phyloP scores from a whole-genome alignment of 345 rosid genomes.

The Salix exigua region DNA sequence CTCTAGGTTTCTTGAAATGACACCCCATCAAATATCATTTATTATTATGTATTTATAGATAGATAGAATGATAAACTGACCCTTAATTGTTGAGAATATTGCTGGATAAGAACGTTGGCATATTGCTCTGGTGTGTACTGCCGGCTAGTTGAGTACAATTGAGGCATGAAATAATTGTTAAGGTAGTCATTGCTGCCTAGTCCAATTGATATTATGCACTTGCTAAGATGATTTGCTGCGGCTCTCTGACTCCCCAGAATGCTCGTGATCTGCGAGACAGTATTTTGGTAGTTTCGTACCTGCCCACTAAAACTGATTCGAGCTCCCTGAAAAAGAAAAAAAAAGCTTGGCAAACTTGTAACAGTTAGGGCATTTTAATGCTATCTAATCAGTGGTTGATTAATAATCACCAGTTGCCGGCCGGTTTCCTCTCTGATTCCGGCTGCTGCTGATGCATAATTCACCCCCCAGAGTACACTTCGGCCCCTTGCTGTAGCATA shows the following conservation, averaged over 20 bases:
- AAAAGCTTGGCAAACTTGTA: background rate
- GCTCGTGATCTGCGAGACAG: constrained; percentile 54
- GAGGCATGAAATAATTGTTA: constrained; percentile 90
- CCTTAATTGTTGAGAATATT: constrained; percentile 55
- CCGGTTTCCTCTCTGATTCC: constrained; percentile 87
- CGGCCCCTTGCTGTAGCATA: constrained; percentile 47
- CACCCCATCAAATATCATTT: background rate
- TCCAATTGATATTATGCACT: constrained; percentile 66
- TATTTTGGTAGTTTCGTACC: constrained; percentile 55
- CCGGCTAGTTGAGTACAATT: constrained; percentile 42
- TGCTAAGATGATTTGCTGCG: constrained; percentile 55
- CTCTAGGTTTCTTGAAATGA: background rate
- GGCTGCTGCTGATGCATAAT: constrained; percentile 84
- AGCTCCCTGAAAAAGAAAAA: constrained; percentile 47
- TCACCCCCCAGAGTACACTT: constrained; percentile 59
- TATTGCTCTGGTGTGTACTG: constrained; percentile 55
- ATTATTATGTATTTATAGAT: background rate
- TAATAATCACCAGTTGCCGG: constrained; percentile 54
- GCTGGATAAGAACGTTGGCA: constrained; percentile 53
- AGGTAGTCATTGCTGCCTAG: constrained; percentile 95
- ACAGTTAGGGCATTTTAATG: background rate
- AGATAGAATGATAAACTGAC: constrained; percentile 20
- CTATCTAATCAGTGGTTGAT: background rate
- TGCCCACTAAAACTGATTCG: constrained; percentile 73
- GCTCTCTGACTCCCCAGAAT: constrained; percentile 51